phyloP scores from a whole-genome alignment of 2,329 filamentous ascomycete genomes.

The Apiospora koreana region DNA sequence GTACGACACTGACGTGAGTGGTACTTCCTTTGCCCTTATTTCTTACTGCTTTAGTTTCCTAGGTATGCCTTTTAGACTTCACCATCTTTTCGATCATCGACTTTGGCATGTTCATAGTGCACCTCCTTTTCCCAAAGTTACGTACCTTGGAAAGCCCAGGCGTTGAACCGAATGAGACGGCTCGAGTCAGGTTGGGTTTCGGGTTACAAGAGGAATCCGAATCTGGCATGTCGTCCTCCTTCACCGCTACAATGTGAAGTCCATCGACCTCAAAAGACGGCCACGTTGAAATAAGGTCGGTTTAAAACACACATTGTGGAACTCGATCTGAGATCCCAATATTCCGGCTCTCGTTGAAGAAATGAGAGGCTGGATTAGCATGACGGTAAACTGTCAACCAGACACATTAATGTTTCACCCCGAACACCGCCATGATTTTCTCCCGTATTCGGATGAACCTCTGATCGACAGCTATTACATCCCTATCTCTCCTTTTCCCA shows the following conservation, averaged over 20 bases:
- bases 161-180: neutral
- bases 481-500: neutral
- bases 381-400: neutral
- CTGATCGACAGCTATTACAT: neutral
- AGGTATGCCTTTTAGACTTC: neutral
- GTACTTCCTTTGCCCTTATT: neutral
- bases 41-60: neutral
- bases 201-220: neutral
- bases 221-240: neutral
- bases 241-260: neutral
- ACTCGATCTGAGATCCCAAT: slow-evolving; percentile 9
- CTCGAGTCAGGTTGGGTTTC: neutral
- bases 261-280: neutral
- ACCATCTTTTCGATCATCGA: neutral
- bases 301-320: neutral
- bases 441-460: neutral
- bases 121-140: neutral
- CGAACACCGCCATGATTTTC: no score
- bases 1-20: neutral
- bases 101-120: neutral
- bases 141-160: neutral
- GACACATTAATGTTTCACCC: neutral
- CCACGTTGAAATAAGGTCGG: slow-evolving; percentile 12
- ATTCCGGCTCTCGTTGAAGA: neutral
- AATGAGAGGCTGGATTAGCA: neutral